Evolutionary conservation across 495 filamentous ascomycete genomes (phyloP).

Genomic region (Annulohypoxylon nitens): DNA sequence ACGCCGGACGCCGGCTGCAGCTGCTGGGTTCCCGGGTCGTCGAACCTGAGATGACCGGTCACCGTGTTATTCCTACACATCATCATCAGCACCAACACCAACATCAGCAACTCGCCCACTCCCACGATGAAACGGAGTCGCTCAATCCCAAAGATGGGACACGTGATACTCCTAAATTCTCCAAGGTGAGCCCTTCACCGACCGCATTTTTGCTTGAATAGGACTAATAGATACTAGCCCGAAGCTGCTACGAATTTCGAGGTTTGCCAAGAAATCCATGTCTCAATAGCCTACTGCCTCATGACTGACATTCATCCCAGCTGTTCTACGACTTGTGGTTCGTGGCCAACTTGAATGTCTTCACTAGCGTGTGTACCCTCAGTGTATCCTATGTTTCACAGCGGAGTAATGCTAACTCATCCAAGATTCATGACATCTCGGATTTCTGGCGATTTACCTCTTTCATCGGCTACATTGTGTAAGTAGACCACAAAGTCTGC

Average conservation of each 20-base stretch:
- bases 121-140: constrained; percentile 23
- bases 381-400: not conserved
- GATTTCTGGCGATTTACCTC: constrained; percentile 47
- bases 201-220: not conserved
- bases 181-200: constrained; percentile 29
- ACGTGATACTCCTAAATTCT: constrained; percentile 31
- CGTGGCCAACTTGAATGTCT: constrained; percentile 75
- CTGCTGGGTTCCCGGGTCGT: constrained; percentile 41
- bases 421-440: constrained; percentile 67
- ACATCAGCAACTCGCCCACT: constrained; percentile 31
- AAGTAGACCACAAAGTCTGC: constrained; percentile 46
- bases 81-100: constrained; percentile 37
- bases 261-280: constrained; percentile 24
- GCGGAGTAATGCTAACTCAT: constrained; percentile 32
- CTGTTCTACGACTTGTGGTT: constrained; percentile 80
- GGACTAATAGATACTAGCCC: constrained; percentile 32
- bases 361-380: constrained; percentile 61
- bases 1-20: constrained; percentile 36
- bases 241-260: constrained; percentile 41
- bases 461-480: constrained; percentile 74
- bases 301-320: constrained; percentile 57
- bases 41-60: constrained; percentile 32
- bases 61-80: constrained; percentile 32
- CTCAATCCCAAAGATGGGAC: constrained; percentile 12
- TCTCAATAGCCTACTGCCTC: not conserved